Evolutionary conservation across 257 asterid genomes (phyloP).

Genomic region (Oldenlandia corymbosa): DNA sequence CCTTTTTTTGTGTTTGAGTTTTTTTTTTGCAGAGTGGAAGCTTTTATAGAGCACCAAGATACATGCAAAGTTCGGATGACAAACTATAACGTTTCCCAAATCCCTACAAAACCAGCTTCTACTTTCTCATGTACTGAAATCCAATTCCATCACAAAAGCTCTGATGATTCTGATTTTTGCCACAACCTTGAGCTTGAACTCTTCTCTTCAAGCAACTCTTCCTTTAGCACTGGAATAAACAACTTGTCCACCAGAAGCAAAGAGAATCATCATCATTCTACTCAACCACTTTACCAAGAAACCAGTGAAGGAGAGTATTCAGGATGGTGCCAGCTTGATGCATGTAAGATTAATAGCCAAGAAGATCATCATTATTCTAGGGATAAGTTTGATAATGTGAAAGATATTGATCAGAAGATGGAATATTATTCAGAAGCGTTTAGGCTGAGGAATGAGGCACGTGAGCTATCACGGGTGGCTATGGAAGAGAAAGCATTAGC

Average conservation of each 20-base stretch:
- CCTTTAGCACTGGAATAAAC: slow-evolving; percentile 1
- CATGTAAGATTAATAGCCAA: too few species aligned
- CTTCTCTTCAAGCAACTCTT: slow-evolving; percentile 19
- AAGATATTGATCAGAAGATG: too few species aligned
- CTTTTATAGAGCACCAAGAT: slow-evolving; percentile 45
- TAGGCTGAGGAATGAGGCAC: slow-evolving; percentile 27
- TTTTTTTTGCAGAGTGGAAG: slow-evolving; percentile 26
- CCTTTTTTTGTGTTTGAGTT: slow-evolving; percentile 6
- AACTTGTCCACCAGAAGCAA: too few species aligned
- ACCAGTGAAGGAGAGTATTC: neutral
- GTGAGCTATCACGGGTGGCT: slow-evolving; percentile 24
- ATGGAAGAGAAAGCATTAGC: slow-evolving; percentile 32
- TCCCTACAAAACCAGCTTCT: neutral
- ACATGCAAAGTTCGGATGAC: slow-evolving; percentile 30
- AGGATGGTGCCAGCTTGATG: neutral
- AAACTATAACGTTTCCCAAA: slow-evolving; percentile 5
- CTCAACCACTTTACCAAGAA: slow-evolving; percentile 4
- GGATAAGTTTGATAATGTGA: neutral
- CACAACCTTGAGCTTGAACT: slow-evolving; percentile 37
- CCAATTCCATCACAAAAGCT: neutral
- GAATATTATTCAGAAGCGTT: slow-evolving; percentile 15
- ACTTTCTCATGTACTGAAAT: slow-evolving; percentile 3
- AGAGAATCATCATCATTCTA: neutral
- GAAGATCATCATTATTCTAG: neutral
- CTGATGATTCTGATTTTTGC: neutral